Evolutionary conservation across 2,329 filamentous ascomycete species (phyloP).

Genomic region (Alternaria infectoria): DNA sequence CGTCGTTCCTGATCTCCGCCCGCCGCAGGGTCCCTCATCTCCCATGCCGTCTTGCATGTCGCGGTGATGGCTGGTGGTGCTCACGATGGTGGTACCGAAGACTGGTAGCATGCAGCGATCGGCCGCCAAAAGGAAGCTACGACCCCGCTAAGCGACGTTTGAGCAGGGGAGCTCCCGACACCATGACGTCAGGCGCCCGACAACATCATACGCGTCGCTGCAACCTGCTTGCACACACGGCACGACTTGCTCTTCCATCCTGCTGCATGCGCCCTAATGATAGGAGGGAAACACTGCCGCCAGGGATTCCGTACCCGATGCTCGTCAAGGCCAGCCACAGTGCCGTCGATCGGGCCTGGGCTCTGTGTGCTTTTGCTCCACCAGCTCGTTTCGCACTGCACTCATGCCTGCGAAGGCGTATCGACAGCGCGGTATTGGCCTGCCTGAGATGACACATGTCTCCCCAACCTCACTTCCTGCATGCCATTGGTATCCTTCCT

Average conservation of each 20-base stretch:
- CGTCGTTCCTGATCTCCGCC: conserved; percentile 9
- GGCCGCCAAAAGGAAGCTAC: conserved; percentile 13
- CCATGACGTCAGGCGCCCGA: conserved; percentile 10
- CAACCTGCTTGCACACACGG: conserved; percentile 14
- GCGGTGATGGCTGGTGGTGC: background rate
- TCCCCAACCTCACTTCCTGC: background rate
- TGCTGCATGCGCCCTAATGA: conserved; percentile 26
- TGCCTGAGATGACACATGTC: background rate
- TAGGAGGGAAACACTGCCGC: conserved; percentile 22
- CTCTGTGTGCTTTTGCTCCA: conserved; percentile 16
- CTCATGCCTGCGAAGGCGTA: background rate
- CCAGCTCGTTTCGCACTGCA: background rate
- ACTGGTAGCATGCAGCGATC: conserved; percentile 16
- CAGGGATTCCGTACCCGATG: conserved; percentile 28
- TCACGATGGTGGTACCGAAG: conserved; percentile 10
- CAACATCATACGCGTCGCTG: conserved; percentile 7
- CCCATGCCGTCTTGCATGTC: background rate
- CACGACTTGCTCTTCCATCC: conserved; percentile 28
- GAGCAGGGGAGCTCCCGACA: conserved; percentile 8
- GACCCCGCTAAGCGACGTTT: conserved; percentile 20
- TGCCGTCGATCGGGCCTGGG: conserved; percentile 39
- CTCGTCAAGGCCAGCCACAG: conserved; percentile 28
- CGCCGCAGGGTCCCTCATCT: conserved; percentile 14
- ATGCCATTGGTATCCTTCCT: background rate
- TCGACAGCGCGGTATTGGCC: background rate